Evolutionary conservation across 2,329 filamentous ascomycete species (phyloP).

Genomic region (Fusarium circinatum): DNA sequence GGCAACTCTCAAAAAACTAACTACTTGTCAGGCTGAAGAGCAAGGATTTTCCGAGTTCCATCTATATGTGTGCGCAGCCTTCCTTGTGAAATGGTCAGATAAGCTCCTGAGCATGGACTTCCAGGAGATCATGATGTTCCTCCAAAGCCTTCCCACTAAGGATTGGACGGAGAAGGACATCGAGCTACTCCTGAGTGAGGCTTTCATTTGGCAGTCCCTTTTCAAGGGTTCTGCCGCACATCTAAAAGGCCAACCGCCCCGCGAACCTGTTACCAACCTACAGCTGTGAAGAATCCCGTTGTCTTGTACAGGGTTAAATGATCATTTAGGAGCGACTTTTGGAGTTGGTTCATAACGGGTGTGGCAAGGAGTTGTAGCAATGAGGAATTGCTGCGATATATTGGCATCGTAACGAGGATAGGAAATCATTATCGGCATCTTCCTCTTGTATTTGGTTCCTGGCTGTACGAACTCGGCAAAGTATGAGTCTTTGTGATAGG

Average conservation of each 20-base stretch:
- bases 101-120: conserved; percentile 98
- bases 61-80: conserved; percentile 96
- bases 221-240: conserved; percentile 96
- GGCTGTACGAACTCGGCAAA: background rate
- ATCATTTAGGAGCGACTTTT: background rate
- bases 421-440: conserved; percentile 17
- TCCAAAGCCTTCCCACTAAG: conserved; percentile 91
- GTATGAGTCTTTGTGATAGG: background rate
- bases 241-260: conserved; percentile 66
- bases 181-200: conserved; percentile 92
- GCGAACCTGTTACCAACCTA: conserved; percentile 50
- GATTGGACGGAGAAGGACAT: conserved; percentile 99
- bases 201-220: conserved; percentile 98
- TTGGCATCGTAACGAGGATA: conserved; percentile 40
- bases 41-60: conserved; percentile 99
- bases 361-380: conserved; percentile 3
- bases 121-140: conserved; percentile 98
- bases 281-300: conserved; percentile 45
- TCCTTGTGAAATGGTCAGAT: conserved; percentile 97
- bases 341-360: conserved; percentile 15
- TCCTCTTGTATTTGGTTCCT: background rate
- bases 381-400: conserved; percentile 10
- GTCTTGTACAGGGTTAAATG: background rate
- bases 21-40: conserved; percentile 82
- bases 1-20: background rate